Base-by-base conservation (phyloP, 2,329 filamentous ascomycete species). In the Lachnellula suecica region DNA sequence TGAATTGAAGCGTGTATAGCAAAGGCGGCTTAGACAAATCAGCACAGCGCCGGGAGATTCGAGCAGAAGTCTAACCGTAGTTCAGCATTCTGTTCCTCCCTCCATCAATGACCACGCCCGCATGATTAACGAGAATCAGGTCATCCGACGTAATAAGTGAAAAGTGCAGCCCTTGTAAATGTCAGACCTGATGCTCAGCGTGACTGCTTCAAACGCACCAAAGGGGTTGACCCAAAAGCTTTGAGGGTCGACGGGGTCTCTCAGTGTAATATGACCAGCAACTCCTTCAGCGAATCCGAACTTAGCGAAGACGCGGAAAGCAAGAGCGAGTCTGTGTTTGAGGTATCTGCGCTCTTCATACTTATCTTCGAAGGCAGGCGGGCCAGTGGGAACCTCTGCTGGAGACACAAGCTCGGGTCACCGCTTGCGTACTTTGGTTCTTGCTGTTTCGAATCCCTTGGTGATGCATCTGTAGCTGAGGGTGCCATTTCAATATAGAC, bases 41-140 rank as follows among this genome's bases (percentile, higher is more conserved):
- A n/a, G n/a, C n/a, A n/a, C n/a, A n/a, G n/a, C n/a, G n/a, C n/a
- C n/a, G n/a, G n/a, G n/a, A n/a, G n/a, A n/a, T n/a, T n/a, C n/a
- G n/a, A 19, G 1, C 13, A 19, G 42, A 19, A 19, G 4, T 4
- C 11, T 20, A 31, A 51, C 42, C 53, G 35, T 55, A 57, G 31
- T 61, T 61, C 11, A 61, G 42, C 41, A 58, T 43, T 31, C 56
- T 38, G 19, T 55, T 54, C 22, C 66, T 61, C 0, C 83, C 84
- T 2, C 84, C 83, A n/a, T 80, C 83, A 23, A 88, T 77, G 25
- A 87, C 76, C 15, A 79, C 70, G 3, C 84, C 84, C 0, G 74
- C 64, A 51, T 83, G 75, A 59, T 84, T 74, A 2, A 88, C 83
- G 15, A 79, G 79, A 49, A 88, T 85, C 22, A 89, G 73, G 55